Evolutionary conservation across 495 filamentous ascomycete species (phyloP), one percentile per base, ranked within the genome.

Genomic region (Daldinia childiae): DNA sequence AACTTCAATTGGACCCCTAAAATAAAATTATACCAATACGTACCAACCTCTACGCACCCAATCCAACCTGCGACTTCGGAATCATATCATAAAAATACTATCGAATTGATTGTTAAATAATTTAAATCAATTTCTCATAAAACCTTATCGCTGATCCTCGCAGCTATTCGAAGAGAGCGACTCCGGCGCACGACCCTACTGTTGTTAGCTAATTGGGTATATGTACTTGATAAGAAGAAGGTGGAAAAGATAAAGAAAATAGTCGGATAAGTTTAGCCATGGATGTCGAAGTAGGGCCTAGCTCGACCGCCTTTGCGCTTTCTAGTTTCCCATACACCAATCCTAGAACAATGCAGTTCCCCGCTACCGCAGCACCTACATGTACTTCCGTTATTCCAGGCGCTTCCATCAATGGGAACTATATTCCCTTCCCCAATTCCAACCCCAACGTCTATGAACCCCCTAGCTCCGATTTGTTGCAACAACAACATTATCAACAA

Each of bases 221-320:
- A 12, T 19, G 12, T 30, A 36, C 54, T 57, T 21, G 54, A 36
- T 32, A 57, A 36, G 30, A 56, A 9, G n/a, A 57, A 17, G 54
- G 30, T 36, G 17, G 9, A 36, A 30, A 57, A 57, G 30, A 57
- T 57, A 34, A 57, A 57, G 30, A 38, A 36, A 57, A 43, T 17
- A 19, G 29, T 19, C 19, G 30, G 27, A 15, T 57, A 34, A 3
- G 1, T 26, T 1, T 32, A 56, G 50, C 19, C 34, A 77, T 77
- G 73, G 75, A 77, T 24, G 62, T 75, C 17, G 63, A 77, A 58
- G 38, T 71, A 32, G 51, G 71, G 29, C 57, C 62, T 39, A 64
- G 65, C 56, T 69, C 70, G 9, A 56, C 59, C 26, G 48, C 66
- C 41, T 29, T 62, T 45, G 36, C 62, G 36, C 61, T 62, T 59